Evolutionary conservation across 2,329 filamentous ascomycete genomes (phyloP).

Genomic region (Sarocladiaceae sp.): DNA sequence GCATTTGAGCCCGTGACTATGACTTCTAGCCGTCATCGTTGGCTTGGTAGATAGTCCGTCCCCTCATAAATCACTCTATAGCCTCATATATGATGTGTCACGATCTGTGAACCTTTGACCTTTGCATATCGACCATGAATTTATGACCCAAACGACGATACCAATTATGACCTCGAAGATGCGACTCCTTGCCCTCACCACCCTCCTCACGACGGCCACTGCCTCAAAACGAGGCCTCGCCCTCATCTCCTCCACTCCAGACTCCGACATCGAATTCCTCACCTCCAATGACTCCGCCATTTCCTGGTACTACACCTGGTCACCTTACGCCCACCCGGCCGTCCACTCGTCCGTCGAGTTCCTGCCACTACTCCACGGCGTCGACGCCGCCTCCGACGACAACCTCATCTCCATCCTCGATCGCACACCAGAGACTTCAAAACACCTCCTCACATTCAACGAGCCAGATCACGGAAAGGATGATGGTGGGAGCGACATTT

Average conservation of each 20-base stretch:
- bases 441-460: slow-evolving; percentile 36
- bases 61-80: neutral
- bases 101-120: too few species aligned
- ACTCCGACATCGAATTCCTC: slow-evolving; percentile 29
- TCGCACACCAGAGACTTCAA: slow-evolving; percentile 27
- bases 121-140: neutral
- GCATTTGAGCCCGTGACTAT: neutral
- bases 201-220: neutral
- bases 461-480: slow-evolving; percentile 36
- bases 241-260: neutral
- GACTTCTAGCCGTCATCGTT: neutral
- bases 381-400: slow-evolving; percentile 26
- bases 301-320: slow-evolving; percentile 41
- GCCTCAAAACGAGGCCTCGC: slow-evolving; percentile 9
- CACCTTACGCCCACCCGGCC: slow-evolving; percentile 24
- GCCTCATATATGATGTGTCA: too few species aligned
- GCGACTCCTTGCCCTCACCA: neutral
- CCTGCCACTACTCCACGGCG: slow-evolving; percentile 32
- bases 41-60: neutral
- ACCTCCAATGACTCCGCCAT: slow-evolving; percentile 31
- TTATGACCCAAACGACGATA: neutral
- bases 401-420: slow-evolving; percentile 22
- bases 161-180: neutral
- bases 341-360: slow-evolving; percentile 27
- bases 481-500: slow-evolving; percentile 34